Evolutionary conservation across 75 land plant species (phyloP).

Genomic region (Larix kaempferi): DNA sequence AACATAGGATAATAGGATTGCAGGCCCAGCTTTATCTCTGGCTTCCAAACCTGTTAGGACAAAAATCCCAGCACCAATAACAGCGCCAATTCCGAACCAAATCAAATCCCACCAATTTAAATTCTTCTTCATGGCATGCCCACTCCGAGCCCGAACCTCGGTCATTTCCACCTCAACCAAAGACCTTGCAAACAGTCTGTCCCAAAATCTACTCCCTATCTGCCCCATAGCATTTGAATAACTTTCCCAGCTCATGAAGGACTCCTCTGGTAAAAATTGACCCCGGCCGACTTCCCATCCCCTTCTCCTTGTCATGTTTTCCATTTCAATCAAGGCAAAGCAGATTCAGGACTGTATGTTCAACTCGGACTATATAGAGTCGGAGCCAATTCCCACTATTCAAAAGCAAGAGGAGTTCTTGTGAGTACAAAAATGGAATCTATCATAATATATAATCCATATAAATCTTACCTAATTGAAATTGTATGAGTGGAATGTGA

Average conservation of each 20-base stretch:
- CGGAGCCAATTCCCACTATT: no score
- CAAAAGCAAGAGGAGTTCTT: no score
- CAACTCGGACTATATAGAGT: no score
- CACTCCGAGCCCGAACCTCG: constrained; percentile 49
- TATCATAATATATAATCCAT: no score
- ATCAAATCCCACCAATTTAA: constrained; percentile 87
- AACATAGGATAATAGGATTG: constrained; percentile 58
- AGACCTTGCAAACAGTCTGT: constrained; percentile 55
- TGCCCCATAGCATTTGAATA: constrained; percentile 46
- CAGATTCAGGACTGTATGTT: no score
- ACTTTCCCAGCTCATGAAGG: constrained; percentile 64
- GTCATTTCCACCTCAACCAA: constrained; percentile 35
- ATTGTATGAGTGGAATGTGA: no score
- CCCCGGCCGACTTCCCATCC: constrained; percentile 12
- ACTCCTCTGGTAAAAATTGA: constrained; percentile 71
- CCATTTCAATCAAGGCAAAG: no score
- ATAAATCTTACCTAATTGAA: no score
- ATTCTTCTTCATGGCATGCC: constrained; percentile 59
- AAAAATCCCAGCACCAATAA: constrained; percentile 90
- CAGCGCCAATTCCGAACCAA: constrained; percentile 83
- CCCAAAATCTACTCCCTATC: constrained; percentile 34
- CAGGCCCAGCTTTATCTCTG: constrained; percentile 50
- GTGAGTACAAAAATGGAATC: no score
- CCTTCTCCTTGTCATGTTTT: no score
- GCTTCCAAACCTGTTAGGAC: constrained; percentile 80